Conservation (phyloP, 2,329 filamentous ascomycete genomes). For the Colletotrichum ledebouriae region DNA sequence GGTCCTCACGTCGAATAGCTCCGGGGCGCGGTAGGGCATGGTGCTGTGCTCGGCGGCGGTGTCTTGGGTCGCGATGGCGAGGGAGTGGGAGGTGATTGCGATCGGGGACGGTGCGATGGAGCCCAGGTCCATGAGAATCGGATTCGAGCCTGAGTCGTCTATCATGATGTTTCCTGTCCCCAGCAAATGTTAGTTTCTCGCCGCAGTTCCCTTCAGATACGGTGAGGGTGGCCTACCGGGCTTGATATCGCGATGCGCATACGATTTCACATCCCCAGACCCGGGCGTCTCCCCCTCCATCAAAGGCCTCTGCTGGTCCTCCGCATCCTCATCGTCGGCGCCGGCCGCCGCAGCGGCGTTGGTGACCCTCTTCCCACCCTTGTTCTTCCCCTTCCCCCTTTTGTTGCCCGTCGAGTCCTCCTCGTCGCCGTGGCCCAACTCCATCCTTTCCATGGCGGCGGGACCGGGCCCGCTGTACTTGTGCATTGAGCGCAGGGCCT, state of each 20-base stretch:
- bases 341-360: conserved; percentile 51
- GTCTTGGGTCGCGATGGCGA: conserved; percentile 94
- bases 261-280: conserved; percentile 80
- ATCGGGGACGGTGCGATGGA: conserved; percentile 90
- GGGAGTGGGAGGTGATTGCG: conserved; percentile 88
- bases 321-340: conserved; percentile 77
- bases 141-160: conserved; percentile 86
- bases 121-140: conserved; percentile 97
- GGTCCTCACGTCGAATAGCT: conserved; percentile 98
- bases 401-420: conserved; percentile 53
- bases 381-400: conserved; percentile 52
- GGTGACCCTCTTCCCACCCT: conserved; percentile 48
- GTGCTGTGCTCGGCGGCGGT: conserved; percentile 95
- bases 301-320: conserved; percentile 83
- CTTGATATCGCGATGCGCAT: conserved; percentile 97
- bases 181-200: conserved; percentile 7
- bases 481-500: conserved; percentile 91
- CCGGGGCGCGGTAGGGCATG: conserved; percentile 97
- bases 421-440: conserved; percentile 61
- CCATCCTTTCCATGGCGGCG: conserved; percentile 63
- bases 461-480: conserved; percentile 74
- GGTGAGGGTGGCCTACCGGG: conserved; percentile 72
- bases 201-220: neutral
- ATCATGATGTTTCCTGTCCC: conserved; percentile 93
- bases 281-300: conserved; percentile 84